Percentiles rank a stretch among this genome's conserved stretches.
Conservation (phyloP, 768 basidiomycete species). For the Podaxis sp. region DNA sequence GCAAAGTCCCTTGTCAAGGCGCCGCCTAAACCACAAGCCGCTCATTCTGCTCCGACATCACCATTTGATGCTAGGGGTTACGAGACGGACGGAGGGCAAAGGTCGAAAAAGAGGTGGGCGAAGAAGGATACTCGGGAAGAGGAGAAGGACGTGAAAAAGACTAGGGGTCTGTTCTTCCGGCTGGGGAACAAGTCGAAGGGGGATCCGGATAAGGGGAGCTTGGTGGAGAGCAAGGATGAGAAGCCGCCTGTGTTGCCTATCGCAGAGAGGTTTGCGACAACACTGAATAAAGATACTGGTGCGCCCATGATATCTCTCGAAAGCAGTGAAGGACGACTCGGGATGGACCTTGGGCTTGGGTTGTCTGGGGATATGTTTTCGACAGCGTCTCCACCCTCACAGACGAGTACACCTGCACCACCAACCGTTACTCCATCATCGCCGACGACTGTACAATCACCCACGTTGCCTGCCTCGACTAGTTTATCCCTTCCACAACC, state of each 20-base stretch:
- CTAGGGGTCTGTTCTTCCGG: constrained; percentile 43
- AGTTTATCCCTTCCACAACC: not conserved
- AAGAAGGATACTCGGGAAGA: constrained; percentile 8
- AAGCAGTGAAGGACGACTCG: constrained; percentile 6
- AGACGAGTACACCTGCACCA: not conserved
- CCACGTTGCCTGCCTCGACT: not conserved
- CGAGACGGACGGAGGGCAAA: constrained; percentile 37
- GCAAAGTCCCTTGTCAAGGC: constrained; percentile 23
- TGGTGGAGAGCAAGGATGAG: constrained; percentile 17
- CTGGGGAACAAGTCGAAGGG: constrained; percentile 37
- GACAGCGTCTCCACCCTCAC: not conserved
- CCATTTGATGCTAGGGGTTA: constrained; percentile 28
- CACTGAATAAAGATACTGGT: constrained; percentile 18
- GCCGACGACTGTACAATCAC: too few relatives aligned
- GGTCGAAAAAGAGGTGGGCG: constrained; percentile 19
- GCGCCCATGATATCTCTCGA: constrained; percentile 6
- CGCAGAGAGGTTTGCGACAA: constrained; percentile 45
- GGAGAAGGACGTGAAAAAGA: constrained; percentile 27
- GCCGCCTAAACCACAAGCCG: constrained; percentile 18
- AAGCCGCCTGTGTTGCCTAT: constrained; percentile 34
- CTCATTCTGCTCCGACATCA: constrained; percentile 4
- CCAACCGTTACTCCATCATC: not conserved
- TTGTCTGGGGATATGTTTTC: constrained; percentile 11
- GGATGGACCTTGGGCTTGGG: constrained; percentile 7
- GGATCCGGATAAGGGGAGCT: constrained; percentile 29